These are phyloP conservation scores for Gynochthodes officinalis DNA, from an alignment of 257 asterid genomes.

Conservation along the genomic window DNA sequence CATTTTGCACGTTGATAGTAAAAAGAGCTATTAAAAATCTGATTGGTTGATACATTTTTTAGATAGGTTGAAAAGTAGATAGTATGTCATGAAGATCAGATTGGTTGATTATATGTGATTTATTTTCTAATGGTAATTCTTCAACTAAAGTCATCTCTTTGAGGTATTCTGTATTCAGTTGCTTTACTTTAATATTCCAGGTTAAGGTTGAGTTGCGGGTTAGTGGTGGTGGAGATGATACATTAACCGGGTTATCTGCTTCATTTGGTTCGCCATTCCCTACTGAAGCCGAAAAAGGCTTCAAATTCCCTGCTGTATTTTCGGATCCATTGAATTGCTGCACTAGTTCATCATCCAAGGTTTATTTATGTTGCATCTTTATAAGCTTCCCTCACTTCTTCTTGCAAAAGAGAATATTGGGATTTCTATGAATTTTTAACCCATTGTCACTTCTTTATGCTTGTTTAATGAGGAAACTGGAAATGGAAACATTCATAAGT, in stretches of 20 bases:
- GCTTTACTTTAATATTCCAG: conserved; percentile 32
- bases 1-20: not conserved
- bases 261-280: conserved; percentile 80
- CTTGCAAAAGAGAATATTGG: not conserved
- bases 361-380: conserved; percentile 22
- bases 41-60: not conserved
- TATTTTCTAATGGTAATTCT: not conserved
- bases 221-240: conserved; percentile 53
- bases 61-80: not conserved
- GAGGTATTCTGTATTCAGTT: conserved; percentile 7
- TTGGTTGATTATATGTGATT: not conserved
- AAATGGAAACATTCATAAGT: not conserved
- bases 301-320: conserved; percentile 43
- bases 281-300: conserved; percentile 39
- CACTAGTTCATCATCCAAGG: conserved; percentile 55
- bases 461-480: not conserved
- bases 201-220: conserved; percentile 67
- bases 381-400: conserved; percentile 1
- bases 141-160: not conserved
- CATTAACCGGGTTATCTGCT: conserved; percentile 62
- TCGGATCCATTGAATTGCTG: conserved; percentile 66
- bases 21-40: not conserved
- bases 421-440: not conserved
- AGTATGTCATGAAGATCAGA: not conserved
- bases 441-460: not conserved